A percentile compares a stretch with the other conserved stretches of the same genome.
phyloP scores from a whole-genome alignment of 805 yeast species.

The Saccharomycopsis javanensis region DNA sequence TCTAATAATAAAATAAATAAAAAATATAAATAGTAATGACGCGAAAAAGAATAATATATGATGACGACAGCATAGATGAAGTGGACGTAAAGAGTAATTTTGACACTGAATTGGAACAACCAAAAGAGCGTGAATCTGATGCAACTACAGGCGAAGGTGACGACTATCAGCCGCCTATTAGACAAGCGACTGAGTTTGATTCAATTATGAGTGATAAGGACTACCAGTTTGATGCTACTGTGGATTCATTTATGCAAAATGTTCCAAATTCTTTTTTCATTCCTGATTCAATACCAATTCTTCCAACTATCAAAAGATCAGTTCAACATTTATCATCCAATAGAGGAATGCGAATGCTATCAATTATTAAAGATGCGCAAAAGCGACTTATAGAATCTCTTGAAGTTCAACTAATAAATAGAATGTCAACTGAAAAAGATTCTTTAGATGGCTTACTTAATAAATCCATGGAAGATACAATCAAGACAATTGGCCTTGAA shows the following conservation, averaged over 20 bases:
- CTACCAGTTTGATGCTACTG: not conserved
- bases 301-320: not conserved
- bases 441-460: not conserved
- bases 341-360: not conserved
- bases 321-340: not conserved
- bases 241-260: not conserved
- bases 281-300: not conserved
- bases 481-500: not conserved
- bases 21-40: not conserved
- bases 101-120: not conserved
- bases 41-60: not conserved
- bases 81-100: not conserved
- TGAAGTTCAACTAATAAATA: not conserved
- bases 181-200: not conserved
- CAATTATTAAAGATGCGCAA: not conserved
- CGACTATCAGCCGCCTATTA: not conserved
- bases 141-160: not conserved
- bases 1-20: too few species aligned
- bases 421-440: conserved; percentile 1
- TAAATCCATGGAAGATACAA: not conserved
- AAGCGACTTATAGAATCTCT: not conserved
- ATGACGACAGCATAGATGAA: not conserved
- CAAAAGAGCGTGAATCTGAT: not conserved
- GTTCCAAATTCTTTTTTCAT: not conserved
- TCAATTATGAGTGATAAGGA: not conserved